Base-by-base conservation (phyloP, 768 basidiomycete genomes). In the Omphalotus guepiniiformis region DNA sequence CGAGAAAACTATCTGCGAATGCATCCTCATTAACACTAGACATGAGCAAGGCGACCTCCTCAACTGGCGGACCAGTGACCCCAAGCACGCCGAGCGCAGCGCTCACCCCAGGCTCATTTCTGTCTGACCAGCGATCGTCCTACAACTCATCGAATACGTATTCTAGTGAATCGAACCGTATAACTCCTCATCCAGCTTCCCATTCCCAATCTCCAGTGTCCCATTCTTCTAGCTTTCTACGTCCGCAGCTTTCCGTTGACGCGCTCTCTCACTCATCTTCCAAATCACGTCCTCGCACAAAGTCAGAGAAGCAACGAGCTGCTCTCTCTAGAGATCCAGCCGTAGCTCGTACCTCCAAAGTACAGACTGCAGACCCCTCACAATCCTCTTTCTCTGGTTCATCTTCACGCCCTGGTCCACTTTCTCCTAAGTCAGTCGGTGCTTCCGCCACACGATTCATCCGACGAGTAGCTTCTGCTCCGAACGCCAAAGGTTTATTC, bases 401-500 rank as follows among this genome's bases (percentile, higher is more conserved):
- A 50, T 72, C 76, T 29, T 76, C 72, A 50, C 65, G 76, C 29
- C 58, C 73, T 2, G 76, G 71, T 16, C 79, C 83, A 8, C 68
- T 88, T 32, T 83, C 81, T 6, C 83, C 87, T 25, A 82, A 77
- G 58, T 74, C 78, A 18, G 78, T 90, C 67, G 73, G 82, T 42
- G 82, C 83, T 13, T 81, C 83, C 0, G 88, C 91, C 7, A 80
- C 88, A 39, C 85, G 94, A 28, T 93, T 97, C 69, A 83, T 98
- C 25, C 85, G 95, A 43, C 84, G 95, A 40, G 95, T 98, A 39
- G 93, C 94, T 3, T 96, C 93, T 7, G 94, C 96, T 2, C 95
- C 95, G 2, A 99, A 97, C 61, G 87, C 93, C 27, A 98, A 97
- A 63, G 88, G 85, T 23, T 74, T 99, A 25, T 93, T 98, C 63